These are phyloP conservation scores for Lachancea dasiensis DNA, from an alignment of 805 yeast genomes.

Conservation along the genomic window DNA sequence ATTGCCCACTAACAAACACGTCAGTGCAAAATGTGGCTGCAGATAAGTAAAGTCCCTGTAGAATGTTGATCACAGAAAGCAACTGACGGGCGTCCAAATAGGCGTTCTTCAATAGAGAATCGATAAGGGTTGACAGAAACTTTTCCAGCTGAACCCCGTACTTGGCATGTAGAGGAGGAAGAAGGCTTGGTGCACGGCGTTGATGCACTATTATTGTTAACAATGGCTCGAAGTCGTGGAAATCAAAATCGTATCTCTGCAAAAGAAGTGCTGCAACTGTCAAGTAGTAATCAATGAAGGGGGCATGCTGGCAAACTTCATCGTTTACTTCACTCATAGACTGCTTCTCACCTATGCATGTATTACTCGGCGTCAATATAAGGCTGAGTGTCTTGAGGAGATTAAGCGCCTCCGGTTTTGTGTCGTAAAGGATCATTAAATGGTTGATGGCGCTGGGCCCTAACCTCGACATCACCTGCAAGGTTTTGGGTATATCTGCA, in stretches of 20 bases:
- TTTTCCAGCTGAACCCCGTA: conserved; percentile 18
- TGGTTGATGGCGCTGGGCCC: too few species aligned
- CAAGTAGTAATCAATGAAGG: conserved; percentile 8
- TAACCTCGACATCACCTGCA: too few species aligned
- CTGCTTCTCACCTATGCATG: too few species aligned
- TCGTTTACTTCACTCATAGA: too few species aligned
- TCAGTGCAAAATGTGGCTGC: conserved; percentile 25
- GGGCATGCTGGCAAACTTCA: not conserved
- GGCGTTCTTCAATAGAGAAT: conserved; percentile 23
- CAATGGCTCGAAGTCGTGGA: conserved; percentile 23
- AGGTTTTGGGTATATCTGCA: too few species aligned
- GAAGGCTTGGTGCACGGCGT: conserved; percentile 18
- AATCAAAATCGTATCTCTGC: conserved; percentile 21
- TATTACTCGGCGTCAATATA: too few species aligned
- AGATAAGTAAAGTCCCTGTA: conserved; percentile 27
- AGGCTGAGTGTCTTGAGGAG: too few species aligned
- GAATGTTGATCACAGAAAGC: conserved; percentile 20
- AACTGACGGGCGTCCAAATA: conserved; percentile 21
- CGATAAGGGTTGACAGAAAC: conserved; percentile 16
- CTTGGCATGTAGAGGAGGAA: conserved; percentile 14
- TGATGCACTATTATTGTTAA: conserved; percentile 23
- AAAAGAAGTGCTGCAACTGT: conserved; percentile 26
- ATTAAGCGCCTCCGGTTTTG: too few species aligned
- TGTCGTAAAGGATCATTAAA: too few species aligned
- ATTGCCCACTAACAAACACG: conserved; percentile 25